phyloP scores from a whole-genome alignment of 2,329 filamentous ascomycete genomes.

The Ophiosphaerella korrae region DNA sequence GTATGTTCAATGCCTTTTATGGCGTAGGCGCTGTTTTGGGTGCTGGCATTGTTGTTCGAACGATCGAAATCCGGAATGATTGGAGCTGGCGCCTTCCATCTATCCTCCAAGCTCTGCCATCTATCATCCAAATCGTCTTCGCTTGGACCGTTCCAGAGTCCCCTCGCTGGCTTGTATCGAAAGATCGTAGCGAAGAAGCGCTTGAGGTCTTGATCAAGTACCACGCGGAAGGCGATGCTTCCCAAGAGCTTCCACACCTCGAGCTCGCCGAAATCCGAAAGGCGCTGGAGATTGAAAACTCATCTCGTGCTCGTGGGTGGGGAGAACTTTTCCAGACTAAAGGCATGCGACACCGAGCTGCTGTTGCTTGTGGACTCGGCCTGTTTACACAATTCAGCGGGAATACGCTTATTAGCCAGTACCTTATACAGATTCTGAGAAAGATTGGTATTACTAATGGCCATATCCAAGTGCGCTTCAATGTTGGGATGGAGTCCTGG shows the following conservation, averaged over 20 bases:
- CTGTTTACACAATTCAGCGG: slow-evolving; percentile 71
- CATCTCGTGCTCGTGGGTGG: slow-evolving; percentile 59
- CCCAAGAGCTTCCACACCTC: slow-evolving; percentile 63
- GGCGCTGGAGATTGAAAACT: slow-evolving; percentile 64
- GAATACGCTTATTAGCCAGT: slow-evolving; percentile 68
- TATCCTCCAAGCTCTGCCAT: slow-evolving; percentile 66
- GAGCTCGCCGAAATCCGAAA: slow-evolving; percentile 70
- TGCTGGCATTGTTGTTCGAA: slow-evolving; percentile 68
- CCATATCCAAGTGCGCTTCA: slow-evolving; percentile 47
- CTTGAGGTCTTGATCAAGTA: slow-evolving; percentile 66
- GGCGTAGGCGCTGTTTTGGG: slow-evolving; percentile 63
- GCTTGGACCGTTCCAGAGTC: slow-evolving; percentile 69
- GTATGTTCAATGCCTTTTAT: slow-evolving; percentile 73
- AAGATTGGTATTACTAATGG: slow-evolving; percentile 64
- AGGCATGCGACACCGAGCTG: slow-evolving; percentile 68
- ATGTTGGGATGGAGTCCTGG: slow-evolving; percentile 65
- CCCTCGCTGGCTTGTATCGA: slow-evolving; percentile 68
- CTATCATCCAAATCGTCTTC: slow-evolving; percentile 65
- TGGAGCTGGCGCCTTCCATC: slow-evolving; percentile 73
- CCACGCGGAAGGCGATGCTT: slow-evolving; percentile 65
- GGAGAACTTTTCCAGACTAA: slow-evolving; percentile 65
- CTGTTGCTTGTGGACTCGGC: slow-evolving; percentile 66
- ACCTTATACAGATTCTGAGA: slow-evolving; percentile 65
- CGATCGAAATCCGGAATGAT: slow-evolving; percentile 60
- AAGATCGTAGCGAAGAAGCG: slow-evolving; percentile 67